These are phyloP conservation scores for Areca catechu DNA, from an alignment of 176 grass and related monocot genomes.

Conservation along the genomic window DNA sequence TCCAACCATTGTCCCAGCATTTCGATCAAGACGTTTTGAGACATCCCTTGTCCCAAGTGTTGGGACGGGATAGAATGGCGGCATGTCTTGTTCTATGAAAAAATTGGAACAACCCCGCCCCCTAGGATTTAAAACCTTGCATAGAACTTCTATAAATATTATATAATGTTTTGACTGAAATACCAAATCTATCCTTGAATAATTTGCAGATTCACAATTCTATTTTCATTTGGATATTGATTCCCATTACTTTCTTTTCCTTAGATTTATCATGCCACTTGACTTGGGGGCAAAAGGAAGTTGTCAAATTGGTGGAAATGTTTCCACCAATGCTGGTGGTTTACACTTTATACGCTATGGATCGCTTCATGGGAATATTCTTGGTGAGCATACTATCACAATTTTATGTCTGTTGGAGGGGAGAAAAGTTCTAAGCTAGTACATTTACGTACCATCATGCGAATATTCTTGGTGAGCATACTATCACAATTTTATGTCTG, in stretches of 20 bases:
- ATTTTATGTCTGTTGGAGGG: conserved; percentile 8
- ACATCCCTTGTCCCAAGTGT: no score
- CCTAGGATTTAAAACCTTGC: no score
- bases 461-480: conserved; percentile 67
- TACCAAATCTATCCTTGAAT: no score
- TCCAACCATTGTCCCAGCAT: no score
- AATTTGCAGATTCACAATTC: no score
- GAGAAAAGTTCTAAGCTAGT: not conserved
- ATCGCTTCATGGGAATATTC: conserved; percentile 93
- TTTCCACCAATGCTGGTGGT: conserved; percentile 96
- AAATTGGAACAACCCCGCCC: no score
- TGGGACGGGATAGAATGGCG: no score
- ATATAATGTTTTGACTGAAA: no score
- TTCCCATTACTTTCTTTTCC: conserved; percentile 10
- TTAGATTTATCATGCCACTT: conserved; percentile 95
- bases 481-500: conserved; percentile 5
- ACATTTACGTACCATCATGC: conserved; percentile 18
- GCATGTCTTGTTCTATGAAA: no score
- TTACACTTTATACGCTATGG: conserved; percentile 88
- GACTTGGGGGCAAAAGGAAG: conserved; percentile 97
- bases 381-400: conserved; percentile 35
- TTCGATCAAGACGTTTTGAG: no score
- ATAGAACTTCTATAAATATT: no score
- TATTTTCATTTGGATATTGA: no score
- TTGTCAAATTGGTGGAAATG: conserved; percentile 90